These are phyloP conservation scores for Hypoxylon sp. DNA, from an alignment of 2,329 filamentous ascomycete species.

Conservation along the genomic window DNA sequence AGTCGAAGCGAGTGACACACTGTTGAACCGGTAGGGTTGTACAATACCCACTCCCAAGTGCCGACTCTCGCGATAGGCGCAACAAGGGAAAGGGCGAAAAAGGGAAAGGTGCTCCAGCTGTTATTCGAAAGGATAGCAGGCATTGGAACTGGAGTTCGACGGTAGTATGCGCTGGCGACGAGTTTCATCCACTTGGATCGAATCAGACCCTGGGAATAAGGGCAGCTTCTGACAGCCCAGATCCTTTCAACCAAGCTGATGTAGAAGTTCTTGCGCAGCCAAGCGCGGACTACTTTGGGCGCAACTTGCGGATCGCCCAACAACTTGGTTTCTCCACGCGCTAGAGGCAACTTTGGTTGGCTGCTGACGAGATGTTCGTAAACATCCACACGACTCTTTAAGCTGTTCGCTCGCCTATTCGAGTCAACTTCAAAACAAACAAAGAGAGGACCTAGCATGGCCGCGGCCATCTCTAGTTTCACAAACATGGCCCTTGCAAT, in stretches of 20 bases:
- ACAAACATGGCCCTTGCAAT: slow-evolving; percentile 24
- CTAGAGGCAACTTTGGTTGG: slow-evolving; percentile 41
- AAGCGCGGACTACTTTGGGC: slow-evolving; percentile 49
- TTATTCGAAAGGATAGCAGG: slow-evolving; percentile 36
- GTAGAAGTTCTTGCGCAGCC: slow-evolving; percentile 48
- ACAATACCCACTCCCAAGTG: slow-evolving; percentile 41
- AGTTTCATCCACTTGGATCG: slow-evolving; percentile 54
- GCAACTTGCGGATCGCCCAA: slow-evolving; percentile 52
- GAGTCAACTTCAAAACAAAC: slow-evolving; percentile 48
- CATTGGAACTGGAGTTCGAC: slow-evolving; percentile 45
- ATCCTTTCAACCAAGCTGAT: slow-evolving; percentile 49
- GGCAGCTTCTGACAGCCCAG: slow-evolving; percentile 49
- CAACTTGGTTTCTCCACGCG: slow-evolving; percentile 48
- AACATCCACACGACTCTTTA: slow-evolving; percentile 43
- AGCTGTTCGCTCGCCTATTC: slow-evolving; percentile 43
- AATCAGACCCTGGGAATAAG: slow-evolving; percentile 51
- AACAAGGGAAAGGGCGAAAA: slow-evolving; percentile 29
- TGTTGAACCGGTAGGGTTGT: slow-evolving; percentile 38
- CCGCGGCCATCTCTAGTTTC: slow-evolving; percentile 43
- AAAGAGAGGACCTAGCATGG: slow-evolving; percentile 40
- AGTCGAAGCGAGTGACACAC: slow-evolving; percentile 44
- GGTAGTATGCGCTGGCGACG: slow-evolving; percentile 54
- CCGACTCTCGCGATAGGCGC: slow-evolving; percentile 40
- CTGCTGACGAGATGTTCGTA: slow-evolving; percentile 37
- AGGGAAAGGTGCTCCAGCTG: slow-evolving; percentile 34